Conservation (phyloP, 352 stramenopile genomes). For the Pythium folliculosum region DNA sequence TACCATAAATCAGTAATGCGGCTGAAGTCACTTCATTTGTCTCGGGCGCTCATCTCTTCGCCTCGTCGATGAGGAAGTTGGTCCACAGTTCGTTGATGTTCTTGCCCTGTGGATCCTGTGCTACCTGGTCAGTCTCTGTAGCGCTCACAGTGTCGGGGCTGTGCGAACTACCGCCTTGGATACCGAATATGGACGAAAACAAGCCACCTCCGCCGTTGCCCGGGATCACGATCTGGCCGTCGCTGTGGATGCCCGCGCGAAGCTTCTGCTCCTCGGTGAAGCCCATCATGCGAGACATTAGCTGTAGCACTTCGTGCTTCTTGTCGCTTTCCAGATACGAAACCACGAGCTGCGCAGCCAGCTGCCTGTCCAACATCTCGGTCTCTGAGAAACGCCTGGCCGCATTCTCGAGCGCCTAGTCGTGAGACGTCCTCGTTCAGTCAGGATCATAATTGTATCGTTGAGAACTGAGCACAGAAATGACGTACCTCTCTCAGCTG, state of each 20-base stretch:
- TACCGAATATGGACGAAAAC: conserved; percentile 65
- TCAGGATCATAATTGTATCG: neutral
- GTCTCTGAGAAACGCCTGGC: conserved; percentile 56
- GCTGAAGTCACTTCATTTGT: too few relatives aligned
- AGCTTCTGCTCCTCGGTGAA: conserved; percentile 75
- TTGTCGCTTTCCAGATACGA: conserved; percentile 74
- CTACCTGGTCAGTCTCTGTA: neutral
- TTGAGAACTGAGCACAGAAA: neutral
- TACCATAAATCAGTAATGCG: conserved; percentile 10
- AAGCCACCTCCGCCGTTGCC: conserved; percentile 65
- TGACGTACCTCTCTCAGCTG: conserved; percentile 60
- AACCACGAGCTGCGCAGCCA: conserved; percentile 74
- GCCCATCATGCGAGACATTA: conserved; percentile 77
- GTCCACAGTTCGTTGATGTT: conserved; percentile 73
- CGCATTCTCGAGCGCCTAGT: conserved; percentile 59
- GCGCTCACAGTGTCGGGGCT: conserved; percentile 2
- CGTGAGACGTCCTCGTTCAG: neutral
- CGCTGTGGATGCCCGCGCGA: conserved; percentile 45
- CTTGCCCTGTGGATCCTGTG: conserved; percentile 46
- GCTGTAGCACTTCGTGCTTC: conserved; percentile 66
- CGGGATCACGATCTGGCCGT: conserved; percentile 41
- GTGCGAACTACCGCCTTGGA: conserved; percentile 17
- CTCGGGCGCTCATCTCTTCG: conserved; percentile 30
- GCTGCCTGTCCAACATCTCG: conserved; percentile 68
- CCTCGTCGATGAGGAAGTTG: conserved; percentile 68